Conservation (phyloP, 495 filamentous ascomycete genomes). For the Paragyromitra xinjiangensis region DNA sequence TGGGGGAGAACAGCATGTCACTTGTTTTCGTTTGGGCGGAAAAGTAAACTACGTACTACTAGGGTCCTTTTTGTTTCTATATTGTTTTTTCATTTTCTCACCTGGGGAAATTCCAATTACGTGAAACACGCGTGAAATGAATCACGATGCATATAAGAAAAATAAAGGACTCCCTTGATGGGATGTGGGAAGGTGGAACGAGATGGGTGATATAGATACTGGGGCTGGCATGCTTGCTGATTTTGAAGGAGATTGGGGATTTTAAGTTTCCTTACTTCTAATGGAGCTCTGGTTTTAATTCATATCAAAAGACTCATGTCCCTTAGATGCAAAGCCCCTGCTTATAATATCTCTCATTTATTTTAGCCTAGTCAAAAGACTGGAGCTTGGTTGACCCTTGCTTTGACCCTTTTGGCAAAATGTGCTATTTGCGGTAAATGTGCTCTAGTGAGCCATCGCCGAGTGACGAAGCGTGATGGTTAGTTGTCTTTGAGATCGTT, state of each 20-base stretch:
- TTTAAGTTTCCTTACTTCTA: slow-evolving; percentile 24
- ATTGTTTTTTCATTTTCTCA: slow-evolving; percentile 28
- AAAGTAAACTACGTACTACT: slow-evolving; percentile 40
- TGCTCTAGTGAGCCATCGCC: not conserved
- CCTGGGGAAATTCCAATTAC: slow-evolving; percentile 20
- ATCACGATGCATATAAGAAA: slow-evolving; percentile 25
- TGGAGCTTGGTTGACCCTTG: not conserved
- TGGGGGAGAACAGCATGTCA: not conserved
- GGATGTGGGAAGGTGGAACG: not conserved
- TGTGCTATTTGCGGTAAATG: not conserved
- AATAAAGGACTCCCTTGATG: not conserved
- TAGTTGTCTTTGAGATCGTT: not conserved
- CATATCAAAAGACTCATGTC: not conserved
- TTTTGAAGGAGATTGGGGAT: not conserved
- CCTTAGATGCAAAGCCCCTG: not conserved
- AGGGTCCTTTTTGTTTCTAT: slow-evolving; percentile 37
- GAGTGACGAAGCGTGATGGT: slow-evolving; percentile 37
- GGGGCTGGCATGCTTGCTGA: not conserved
- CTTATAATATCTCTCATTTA: not conserved
- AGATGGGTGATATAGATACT: slow-evolving; percentile 19
- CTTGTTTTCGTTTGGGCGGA: slow-evolving; percentile 32
- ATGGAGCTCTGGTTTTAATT: slow-evolving; percentile 24
- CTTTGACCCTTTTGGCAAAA: not conserved
- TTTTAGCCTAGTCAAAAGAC: not conserved
- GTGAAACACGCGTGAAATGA: slow-evolving; percentile 32